Base-by-base conservation (phyloP, 2,329 filamentous ascomycete genomes). In the Talaromyces albobiverticillius region DNA sequence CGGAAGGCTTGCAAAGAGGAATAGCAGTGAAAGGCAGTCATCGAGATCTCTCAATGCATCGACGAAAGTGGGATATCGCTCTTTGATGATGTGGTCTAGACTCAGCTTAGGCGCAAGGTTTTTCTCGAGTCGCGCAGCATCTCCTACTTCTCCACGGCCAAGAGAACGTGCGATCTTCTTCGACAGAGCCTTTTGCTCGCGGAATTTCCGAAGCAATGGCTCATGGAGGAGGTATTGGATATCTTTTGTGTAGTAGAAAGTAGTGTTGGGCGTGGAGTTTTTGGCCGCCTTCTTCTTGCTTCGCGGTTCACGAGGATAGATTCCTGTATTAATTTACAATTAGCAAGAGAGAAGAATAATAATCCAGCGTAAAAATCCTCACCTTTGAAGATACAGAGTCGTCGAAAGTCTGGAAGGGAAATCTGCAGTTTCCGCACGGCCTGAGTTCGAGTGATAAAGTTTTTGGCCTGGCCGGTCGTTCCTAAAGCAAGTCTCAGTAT, bases 381-480 rank as follows among this genome's bases (percentile, higher is more conserved):
- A 80, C 82, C 94, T 80, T 97, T 97, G 87, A 96, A 99, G 74
- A 99, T 99, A 79, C 94, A 99, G 71, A 99, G 82, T 77, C 95
- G 88, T 76, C 94, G 87, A 78, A 99, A 99, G 77, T 99, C 94
- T 62, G 92, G 91, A 54, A 99, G 84, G 67, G 89, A 96, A 75
- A 99, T 89, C 77, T 99, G 94, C 59, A 99, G 86, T 79, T 97
- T 99, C 74, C 92, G 90, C 66, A 99, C 90, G 43, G 94, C 94
- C 79, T 96, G 91, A 40, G 93, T 96, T 73, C 94, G 84, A 55
- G 94, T 99, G 65, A 99, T 91, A 80, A 93, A 99, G 82, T 99
- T 99, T 79, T 94, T 96, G 78, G 92, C 91, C 73, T 90, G 88
- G 73, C 94, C 94, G 71, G 92, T 82, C 72, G 89, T 85, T 70